Base-by-base conservation (phyloP, 805 yeast genomes). In the Teunomyces tritomae region DNA sequence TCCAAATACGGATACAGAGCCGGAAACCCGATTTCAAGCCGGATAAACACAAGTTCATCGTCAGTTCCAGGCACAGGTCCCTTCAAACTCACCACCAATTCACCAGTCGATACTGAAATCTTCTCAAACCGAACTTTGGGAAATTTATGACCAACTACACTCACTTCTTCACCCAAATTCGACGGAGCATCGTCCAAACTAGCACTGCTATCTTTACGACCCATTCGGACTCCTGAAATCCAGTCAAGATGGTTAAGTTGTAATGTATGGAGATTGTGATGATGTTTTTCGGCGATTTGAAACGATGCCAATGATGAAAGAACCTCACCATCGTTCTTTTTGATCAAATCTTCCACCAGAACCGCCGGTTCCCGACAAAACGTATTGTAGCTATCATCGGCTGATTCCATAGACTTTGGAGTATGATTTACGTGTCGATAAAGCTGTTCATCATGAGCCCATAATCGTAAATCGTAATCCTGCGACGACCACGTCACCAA, bases 141-240 rank as follows among this genome's bases (percentile, higher is more conserved):
- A 61, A 91, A 90, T 56, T 87, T 88, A 56, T 85, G 90, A 2
- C 96, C 96, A 5, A 90, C 89, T 13, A 80, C 73, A 53, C 95
- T 85, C 1, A 94, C 90, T 64, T 92, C 99, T 64, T 91, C 97
- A 5, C 96, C 97, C 24, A 92, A 65, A 58, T 89, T 89, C 20
- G 84, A 68, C 0, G 83, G 79, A 32, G 63, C 66, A 7, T 58
- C 64, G 11, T 47, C 53, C 1, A 62, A 57, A 44, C 64, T 60
- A 37, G 66, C 69, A 3, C 41, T 16, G 35, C 46, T 41, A 3
- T 44, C 47, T 7, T 49, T 40, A 36, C 74, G 70, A 1, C 89
- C 89, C 53, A 92, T 80, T 48, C 90, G 75, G 6, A 92, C 96
- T 44, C 98, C 97, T 0, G 97, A 84, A 33, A 95, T 83, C 98